Evolutionary conservation across 2,329 filamentous ascomycete species (phyloP).

Genomic region (Emergomyces pasteurianus): DNA sequence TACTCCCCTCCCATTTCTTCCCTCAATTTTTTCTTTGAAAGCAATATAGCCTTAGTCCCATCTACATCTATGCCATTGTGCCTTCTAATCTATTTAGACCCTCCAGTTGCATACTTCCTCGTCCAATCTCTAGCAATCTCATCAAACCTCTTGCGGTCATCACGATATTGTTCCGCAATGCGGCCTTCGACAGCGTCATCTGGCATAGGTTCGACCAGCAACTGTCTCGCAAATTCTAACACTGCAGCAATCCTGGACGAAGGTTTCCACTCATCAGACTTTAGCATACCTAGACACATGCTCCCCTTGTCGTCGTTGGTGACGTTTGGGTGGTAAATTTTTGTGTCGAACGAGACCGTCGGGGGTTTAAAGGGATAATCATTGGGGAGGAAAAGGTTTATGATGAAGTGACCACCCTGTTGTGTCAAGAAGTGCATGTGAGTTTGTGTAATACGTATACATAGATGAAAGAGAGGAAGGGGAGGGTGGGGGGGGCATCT

Average conservation of each 20-base stretch:
- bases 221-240: constrained; percentile 60
- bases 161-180: constrained; percentile 75
- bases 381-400: constrained; percentile 67
- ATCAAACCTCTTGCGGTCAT: constrained; percentile 56
- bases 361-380: constrained; percentile 99
- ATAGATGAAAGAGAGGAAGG: not conserved
- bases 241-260: constrained; percentile 64
- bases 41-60: not conserved
- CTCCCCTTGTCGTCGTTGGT: constrained; percentile 74
- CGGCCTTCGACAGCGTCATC: constrained; percentile 80
- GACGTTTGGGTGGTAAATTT: constrained; percentile 96
- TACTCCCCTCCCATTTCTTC: not conserved
- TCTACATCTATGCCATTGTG: not conserved
- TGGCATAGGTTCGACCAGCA: constrained; percentile 70
- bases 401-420: constrained; percentile 59
- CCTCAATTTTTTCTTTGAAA: not conserved
- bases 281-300: constrained; percentile 77
- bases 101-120: constrained; percentile 52
- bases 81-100: not conserved
- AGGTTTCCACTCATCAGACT: constrained; percentile 85
- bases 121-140: constrained; percentile 66
- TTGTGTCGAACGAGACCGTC: constrained; percentile 95
- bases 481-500: not conserved
- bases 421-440: not conserved
- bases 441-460: not conserved